phyloP scores from a whole-genome alignment of 805 yeast genomes.

The Schwanniomyces sp. region DNA sequence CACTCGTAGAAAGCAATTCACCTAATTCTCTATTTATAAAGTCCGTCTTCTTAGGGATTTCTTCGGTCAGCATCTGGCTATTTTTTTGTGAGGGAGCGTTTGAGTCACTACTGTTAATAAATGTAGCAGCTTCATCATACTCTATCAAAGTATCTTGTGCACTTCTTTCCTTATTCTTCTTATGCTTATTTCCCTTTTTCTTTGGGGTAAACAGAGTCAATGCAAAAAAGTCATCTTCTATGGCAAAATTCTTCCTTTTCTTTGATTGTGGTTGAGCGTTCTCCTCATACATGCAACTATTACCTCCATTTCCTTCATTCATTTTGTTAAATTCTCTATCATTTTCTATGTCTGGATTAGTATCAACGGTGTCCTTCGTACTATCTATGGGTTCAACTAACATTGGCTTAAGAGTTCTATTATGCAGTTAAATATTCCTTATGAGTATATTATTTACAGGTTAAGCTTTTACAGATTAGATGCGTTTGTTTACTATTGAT shows the following conservation, averaged over 20 bases:
- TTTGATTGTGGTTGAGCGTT: background rate
- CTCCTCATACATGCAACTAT: background rate
- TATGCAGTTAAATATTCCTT: background rate
- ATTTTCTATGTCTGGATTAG: background rate
- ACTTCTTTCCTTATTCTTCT: background rate
- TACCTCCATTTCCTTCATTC: background rate
- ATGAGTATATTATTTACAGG: background rate
- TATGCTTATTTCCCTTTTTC: constrained; percentile 12
- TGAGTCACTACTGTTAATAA: background rate
- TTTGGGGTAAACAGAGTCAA: constrained; percentile 11
- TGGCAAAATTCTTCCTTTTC: constrained; percentile 4
- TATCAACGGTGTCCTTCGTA: background rate
- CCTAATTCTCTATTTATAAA: background rate
- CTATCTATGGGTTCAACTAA: background rate
- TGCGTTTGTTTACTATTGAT: background rate
- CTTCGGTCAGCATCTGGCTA: constrained; percentile 1
- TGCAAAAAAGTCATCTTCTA: constrained; percentile 34
- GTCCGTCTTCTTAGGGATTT: background rate
- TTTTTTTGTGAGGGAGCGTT: background rate
- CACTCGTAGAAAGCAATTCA: background rate
- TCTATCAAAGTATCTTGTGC: background rate
- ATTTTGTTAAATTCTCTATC: background rate
- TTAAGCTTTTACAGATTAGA: background rate
- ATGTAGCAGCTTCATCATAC: background rate
- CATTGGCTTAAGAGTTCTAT: background rate